Conservation (phyloP, 805 yeast genomes). For the Candida nemodendra region DNA sequence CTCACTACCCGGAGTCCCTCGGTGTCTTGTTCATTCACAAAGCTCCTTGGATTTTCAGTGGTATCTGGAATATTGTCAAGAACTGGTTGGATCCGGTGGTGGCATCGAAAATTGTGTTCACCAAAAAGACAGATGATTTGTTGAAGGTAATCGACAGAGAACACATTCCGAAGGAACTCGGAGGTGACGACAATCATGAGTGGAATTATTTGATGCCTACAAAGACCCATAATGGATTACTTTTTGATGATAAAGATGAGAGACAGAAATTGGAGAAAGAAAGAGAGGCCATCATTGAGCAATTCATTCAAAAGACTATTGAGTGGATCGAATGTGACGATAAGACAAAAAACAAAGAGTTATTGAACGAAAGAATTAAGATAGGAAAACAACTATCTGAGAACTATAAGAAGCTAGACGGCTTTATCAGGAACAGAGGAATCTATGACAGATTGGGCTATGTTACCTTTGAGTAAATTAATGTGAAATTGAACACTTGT, state of each 20-base stretch:
- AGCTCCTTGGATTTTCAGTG: constrained; percentile 96
- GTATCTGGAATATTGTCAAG: constrained; percentile 90
- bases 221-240: constrained; percentile 51
- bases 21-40: constrained; percentile 83
- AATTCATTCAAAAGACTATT: constrained; percentile 63
- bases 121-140: constrained; percentile 68
- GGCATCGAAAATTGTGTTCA: constrained; percentile 84
- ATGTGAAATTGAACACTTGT: no score
- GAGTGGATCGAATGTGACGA: constrained; percentile 73
- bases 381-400: constrained; percentile 52
- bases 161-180: constrained; percentile 67
- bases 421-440: constrained; percentile 76
- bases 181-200: constrained; percentile 65
- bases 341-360: constrained; percentile 45
- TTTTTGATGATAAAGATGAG: constrained; percentile 45
- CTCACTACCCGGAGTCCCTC: constrained; percentile 92
- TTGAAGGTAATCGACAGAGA: constrained; percentile 56
- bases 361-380: constrained; percentile 52
- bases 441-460: constrained; percentile 73
- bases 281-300: constrained; percentile 52
- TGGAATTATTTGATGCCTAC: constrained; percentile 63
- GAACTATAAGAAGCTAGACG: constrained; percentile 72
- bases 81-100: constrained; percentile 97
- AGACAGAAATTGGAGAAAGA: constrained; percentile 42
- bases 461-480: constrained; percentile 22